phyloP scores from a whole-genome alignment of 1,139 yeast genomes.

The Suhomyces chickasaworum region DNA sequence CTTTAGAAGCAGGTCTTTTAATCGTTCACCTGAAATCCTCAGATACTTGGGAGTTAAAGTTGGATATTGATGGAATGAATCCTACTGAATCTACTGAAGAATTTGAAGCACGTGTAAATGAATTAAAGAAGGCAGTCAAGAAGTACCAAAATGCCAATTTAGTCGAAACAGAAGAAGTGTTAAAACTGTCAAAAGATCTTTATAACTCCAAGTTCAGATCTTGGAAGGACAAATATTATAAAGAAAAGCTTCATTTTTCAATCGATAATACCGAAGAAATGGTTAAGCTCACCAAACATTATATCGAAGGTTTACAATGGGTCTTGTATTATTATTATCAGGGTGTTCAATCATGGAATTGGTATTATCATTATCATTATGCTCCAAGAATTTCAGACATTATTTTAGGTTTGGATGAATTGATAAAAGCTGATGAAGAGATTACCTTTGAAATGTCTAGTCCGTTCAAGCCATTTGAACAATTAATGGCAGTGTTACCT shows the following conservation, averaged over 20 bases:
- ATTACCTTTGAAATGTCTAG: constrained; percentile 66
- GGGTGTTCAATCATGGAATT: constrained; percentile 93
- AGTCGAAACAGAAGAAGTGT: constrained; percentile 61
- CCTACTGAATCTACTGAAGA: constrained; percentile 67
- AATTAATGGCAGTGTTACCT: constrained; percentile 96
- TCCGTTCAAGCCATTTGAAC: constrained; percentile 94
- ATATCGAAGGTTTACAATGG: constrained; percentile 95
- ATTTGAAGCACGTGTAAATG: constrained; percentile 49
- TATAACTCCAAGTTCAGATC: constrained; percentile 71
- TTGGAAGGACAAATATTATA: constrained; percentile 86
- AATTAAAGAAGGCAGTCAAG: constrained; percentile 51
- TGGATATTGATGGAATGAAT: constrained; percentile 76
- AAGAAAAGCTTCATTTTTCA: constrained; percentile 72
- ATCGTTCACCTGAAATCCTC: constrained; percentile 61
- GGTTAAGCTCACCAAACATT: constrained; percentile 70
- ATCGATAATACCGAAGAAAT: constrained; percentile 58
- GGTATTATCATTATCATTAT: constrained; percentile 88
- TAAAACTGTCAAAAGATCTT: constrained; percentile 60
- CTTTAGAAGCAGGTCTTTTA: constrained; percentile 66
- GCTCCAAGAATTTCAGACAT: constrained; percentile 93
- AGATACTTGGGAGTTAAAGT: constrained; percentile 55
- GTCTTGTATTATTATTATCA: constrained; percentile 85
- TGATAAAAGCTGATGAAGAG: constrained; percentile 36
- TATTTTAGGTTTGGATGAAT: constrained; percentile 62
- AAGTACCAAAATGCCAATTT: constrained; percentile 74